Evolutionary conservation across 495 filamentous ascomycete genomes (phyloP).

Genomic region (Podospora comata): DNA sequence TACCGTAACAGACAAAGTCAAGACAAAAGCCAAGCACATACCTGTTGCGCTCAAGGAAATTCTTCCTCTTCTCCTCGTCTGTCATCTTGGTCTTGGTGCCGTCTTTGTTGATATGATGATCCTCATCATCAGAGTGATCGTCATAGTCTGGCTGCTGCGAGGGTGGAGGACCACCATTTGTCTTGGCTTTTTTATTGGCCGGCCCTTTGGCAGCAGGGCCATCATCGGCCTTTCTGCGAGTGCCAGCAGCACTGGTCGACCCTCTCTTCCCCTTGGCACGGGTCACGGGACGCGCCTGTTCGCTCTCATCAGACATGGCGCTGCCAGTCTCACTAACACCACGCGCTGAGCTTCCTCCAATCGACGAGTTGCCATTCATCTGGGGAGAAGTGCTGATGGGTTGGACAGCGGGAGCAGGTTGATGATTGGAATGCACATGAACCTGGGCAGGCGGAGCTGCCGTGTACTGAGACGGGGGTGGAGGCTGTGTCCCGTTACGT

Average conservation of each 20-base stretch:
- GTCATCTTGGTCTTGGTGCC: conserved; percentile 77
- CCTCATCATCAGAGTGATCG: conserved; percentile 33
- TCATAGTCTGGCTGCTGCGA: conserved; percentile 13
- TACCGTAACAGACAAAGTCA: background rate
- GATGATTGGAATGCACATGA: conserved; percentile 34
- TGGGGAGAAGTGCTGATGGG: conserved; percentile 51
- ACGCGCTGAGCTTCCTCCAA: conserved; percentile 45
- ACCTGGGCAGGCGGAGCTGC: conserved; percentile 48
- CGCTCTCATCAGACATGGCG: conserved; percentile 70
- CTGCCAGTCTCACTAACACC: conserved; percentile 67
- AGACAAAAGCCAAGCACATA: conserved; percentile 45
- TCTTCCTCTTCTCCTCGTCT: conserved; percentile 97
- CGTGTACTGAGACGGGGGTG: conserved; percentile 50
- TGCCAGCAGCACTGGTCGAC: conserved; percentile 35
- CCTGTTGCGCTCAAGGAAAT: conserved; percentile 95
- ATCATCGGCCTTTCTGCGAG: conserved; percentile 82
- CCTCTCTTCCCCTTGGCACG: conserved; percentile 69
- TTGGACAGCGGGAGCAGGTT: conserved; percentile 29
- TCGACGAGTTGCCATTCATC: conserved; percentile 46
- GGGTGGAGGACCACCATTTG: conserved; percentile 47
- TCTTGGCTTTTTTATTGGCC: conserved; percentile 70
- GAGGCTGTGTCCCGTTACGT: conserved; percentile 56
- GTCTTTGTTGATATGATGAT: conserved; percentile 43
- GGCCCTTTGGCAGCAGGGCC: conserved; percentile 56
- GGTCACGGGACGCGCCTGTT: conserved; percentile 59